These are phyloP conservation scores for Tetrahymena borealis DNA, from an alignment of 73 alveolate genomes.

Conservation along the genomic window DNA sequence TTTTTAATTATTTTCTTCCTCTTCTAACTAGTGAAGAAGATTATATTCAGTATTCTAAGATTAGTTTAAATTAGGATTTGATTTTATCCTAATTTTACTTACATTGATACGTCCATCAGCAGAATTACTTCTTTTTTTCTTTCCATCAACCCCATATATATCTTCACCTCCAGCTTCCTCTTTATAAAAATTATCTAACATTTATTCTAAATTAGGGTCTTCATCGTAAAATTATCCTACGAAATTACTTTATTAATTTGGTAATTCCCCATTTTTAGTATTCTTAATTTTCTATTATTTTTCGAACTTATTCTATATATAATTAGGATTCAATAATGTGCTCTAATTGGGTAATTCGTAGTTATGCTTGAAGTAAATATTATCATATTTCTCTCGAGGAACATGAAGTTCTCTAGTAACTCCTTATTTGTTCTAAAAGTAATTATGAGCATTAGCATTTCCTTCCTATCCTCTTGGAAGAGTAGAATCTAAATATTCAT, in stretches of 20 bases:
- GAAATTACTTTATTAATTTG: background rate
- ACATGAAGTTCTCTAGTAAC: background rate
- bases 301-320: background rate
- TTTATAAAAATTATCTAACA: background rate
- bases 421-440: background rate
- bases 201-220: background rate
- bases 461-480: background rate
- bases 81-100: background rate
- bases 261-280: background rate
- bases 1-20: background rate
- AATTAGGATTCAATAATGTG: background rate
- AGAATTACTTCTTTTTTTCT: background rate
- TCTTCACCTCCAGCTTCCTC: background rate
- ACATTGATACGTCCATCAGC: background rate
- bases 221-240: background rate
- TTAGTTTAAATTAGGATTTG: background rate
- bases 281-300: no score
- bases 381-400: background rate
- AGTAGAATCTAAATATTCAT: background rate
- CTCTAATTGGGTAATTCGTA: background rate
- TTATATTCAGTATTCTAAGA: background rate
- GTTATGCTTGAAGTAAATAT: background rate
- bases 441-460: background rate
- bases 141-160: background rate
- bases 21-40: background rate